phyloP scores from a whole-genome alignment of 2,329 filamentous ascomycete genomes.

The Xylariaceae sp. region DNA sequence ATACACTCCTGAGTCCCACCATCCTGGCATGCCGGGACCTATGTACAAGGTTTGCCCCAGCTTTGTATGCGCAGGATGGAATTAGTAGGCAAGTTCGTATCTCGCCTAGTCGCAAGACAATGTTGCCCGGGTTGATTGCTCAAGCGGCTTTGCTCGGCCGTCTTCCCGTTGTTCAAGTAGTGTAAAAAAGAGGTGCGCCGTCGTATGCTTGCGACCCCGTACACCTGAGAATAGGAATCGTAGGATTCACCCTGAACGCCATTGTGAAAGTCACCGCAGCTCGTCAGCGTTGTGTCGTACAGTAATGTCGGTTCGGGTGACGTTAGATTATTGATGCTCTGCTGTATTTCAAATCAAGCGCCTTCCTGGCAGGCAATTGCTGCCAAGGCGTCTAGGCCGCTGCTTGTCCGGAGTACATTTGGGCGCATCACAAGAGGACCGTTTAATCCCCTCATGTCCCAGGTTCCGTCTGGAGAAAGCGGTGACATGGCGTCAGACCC shows the following conservation, averaged over 20 bases:
- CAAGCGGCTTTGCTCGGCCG: conserved; percentile 19
- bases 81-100: conserved; percentile 2
- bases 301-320: not conserved
- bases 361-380: conserved; percentile 51
- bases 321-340: no score
- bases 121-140: conserved; percentile 19
- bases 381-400: conserved; percentile 53
- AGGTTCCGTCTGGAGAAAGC: conserved; percentile 38
- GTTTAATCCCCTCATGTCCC: conserved; percentile 47
- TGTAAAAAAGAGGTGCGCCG: conserved; percentile 23
- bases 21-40: no score
- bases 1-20: conserved; percentile 6
- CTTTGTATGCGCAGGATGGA: conserved; percentile 1
- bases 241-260: conserved; percentile 22
- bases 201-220: conserved; percentile 31
- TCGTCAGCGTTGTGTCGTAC: no score
- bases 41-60: not conserved
- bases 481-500: conserved; percentile 30
- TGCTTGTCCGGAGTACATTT: conserved; percentile 40
- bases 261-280: no score
- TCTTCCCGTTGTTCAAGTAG: conserved; percentile 21
- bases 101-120: not conserved
- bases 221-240: conserved; percentile 18
- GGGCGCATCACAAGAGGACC: conserved; percentile 45
- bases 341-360: conserved; percentile 15